phyloP scores from a whole-genome alignment of 306 rosid species.

The Abrus pulchellus region DNA sequence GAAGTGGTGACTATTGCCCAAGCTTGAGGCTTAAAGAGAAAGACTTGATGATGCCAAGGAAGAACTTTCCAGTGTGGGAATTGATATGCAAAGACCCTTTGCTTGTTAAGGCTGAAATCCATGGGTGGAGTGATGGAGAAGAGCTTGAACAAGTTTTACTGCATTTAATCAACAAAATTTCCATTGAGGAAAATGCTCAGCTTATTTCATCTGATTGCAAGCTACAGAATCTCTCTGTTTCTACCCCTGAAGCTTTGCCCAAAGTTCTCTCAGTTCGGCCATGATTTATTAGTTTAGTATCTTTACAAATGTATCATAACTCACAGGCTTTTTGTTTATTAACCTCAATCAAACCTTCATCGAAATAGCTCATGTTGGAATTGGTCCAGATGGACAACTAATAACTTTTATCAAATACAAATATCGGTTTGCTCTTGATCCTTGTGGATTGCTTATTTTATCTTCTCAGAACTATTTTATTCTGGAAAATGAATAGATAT shows the following conservation, averaged over 20 bases:
- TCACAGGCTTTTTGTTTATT: not conserved
- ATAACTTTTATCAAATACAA: conserved; percentile 1
- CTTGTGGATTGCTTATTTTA: not conserved
- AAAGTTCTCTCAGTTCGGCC: conserved; percentile 58
- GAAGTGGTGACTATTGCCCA: conserved; percentile 73
- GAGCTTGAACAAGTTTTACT: conserved; percentile 52
- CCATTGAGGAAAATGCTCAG: conserved; percentile 40
- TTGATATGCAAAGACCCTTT: conserved; percentile 61
- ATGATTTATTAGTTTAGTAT: conserved; percentile 15
- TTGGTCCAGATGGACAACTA: conserved; percentile 15
- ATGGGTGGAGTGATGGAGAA: conserved; percentile 67
- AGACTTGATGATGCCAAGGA: conserved; percentile 75
- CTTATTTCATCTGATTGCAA: conserved; percentile 66
- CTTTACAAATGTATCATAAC: conserved; percentile 18
- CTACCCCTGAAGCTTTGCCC: conserved; percentile 57
- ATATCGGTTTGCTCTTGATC: not conserved
- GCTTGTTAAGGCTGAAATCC: conserved; percentile 64
- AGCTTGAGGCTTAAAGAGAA: conserved; percentile 60
- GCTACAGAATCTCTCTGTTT: conserved; percentile 46
- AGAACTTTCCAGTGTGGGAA: conserved; percentile 69
- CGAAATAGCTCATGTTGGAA: not conserved
- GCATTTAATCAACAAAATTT: conserved; percentile 50
- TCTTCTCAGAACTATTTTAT: not conserved
- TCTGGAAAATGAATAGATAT: not conserved
- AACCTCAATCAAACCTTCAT: not conserved